A percentile compares a stretch with the other conserved stretches of the same genome.
phyloP scores from a whole-genome alignment of 176 grass and related monocot genomes.

The Oryza glumipatula region DNA sequence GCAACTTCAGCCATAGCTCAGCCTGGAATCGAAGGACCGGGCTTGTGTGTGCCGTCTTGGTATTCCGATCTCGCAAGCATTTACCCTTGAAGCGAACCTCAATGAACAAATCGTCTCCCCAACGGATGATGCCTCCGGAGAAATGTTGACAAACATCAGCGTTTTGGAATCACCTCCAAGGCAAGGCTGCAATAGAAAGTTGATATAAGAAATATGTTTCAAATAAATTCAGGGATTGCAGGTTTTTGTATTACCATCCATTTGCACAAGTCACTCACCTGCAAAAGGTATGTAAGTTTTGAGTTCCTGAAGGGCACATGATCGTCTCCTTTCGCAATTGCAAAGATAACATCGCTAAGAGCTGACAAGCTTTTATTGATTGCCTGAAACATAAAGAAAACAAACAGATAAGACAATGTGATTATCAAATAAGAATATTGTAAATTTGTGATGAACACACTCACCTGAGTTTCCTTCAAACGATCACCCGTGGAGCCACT shows the following conservation, averaged over 20 bases:
- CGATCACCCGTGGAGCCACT: conserved; percentile 90
- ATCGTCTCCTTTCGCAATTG: conserved; percentile 90
- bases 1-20: conserved; percentile 51
- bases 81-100: conserved; percentile 88
- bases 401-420: background rate
- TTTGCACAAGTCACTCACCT: conserved; percentile 49
- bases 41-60: conserved; percentile 74
- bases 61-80: conserved; percentile 83
- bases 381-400: conserved; percentile 49
- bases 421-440: background rate
- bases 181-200: conserved; percentile 66
- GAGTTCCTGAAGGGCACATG: conserved; percentile 96
- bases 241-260: background rate
- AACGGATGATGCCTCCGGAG: conserved; percentile 68
- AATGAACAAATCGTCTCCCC: conserved; percentile 80
- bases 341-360: conserved; percentile 86
- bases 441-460: background rate
- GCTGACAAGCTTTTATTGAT: conserved; percentile 97
- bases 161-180: conserved; percentile 95
- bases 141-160: conserved; percentile 92
- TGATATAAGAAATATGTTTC: conserved; percentile 6
- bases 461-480: conserved; percentile 92
- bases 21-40: conserved; percentile 35
- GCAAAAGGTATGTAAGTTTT: conserved; percentile 90
- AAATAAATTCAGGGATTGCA: background rate